Evolutionary conservation across 768 basidiomycete species (phyloP).

Genomic region (Podaxis sp.): DNA sequence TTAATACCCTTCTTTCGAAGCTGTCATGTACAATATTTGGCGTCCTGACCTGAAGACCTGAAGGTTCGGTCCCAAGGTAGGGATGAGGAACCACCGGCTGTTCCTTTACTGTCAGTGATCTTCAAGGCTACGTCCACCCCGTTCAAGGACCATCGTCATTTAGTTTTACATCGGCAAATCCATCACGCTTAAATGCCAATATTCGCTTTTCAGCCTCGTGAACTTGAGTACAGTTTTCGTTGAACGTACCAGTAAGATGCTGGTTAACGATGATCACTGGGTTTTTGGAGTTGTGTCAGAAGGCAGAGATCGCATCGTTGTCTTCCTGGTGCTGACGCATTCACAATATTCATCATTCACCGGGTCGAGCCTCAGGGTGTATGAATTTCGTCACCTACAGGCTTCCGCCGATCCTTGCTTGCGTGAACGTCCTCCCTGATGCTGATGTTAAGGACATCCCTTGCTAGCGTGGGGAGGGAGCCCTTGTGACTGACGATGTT

Average conservation of each 20-base stretch:
- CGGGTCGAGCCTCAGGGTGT: too few relatives aligned
- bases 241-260: too few relatives aligned
- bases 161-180: not conserved
- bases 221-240: not conserved
- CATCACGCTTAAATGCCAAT: not conserved
- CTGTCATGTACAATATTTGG: not conserved
- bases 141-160: not conserved
- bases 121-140: not conserved
- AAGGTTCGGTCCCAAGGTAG: not conserved
- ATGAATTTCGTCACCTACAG: too few relatives aligned
- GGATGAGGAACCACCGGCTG: not conserved
- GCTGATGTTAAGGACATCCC: not conserved
- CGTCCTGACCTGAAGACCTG: not conserved
- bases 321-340: not conserved
- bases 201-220: not conserved
- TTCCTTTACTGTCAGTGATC: not conserved
- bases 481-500: not conserved
- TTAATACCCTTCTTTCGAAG: not conserved
- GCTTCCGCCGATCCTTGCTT: not conserved
- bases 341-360: too few relatives aligned
- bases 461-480: not conserved
- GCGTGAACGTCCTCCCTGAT: not conserved
- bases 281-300: not conserved
- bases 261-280: too few relatives aligned
- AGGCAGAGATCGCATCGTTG: not conserved